A percentile compares a stretch with the other conserved stretches of the same genome.
phyloP scores from a whole-genome alignment of 139 green algal species.

The Chlamydomonas eustigma region DNA sequence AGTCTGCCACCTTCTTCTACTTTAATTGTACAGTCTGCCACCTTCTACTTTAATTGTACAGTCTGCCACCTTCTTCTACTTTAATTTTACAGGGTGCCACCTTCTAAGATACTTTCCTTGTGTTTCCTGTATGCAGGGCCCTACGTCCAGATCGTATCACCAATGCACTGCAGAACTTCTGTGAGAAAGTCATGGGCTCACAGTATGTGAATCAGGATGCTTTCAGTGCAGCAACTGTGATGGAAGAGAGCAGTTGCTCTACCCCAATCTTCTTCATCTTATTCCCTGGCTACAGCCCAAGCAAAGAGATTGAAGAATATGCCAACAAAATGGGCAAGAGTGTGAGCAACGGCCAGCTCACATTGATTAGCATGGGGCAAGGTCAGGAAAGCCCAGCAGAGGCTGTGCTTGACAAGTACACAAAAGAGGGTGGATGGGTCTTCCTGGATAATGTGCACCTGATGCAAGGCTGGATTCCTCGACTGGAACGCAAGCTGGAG shows the following conservation, averaged over 20 bases:
- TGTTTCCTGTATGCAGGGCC: conserved; percentile 58
- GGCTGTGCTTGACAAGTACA: conserved; percentile 80
- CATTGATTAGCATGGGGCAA: conserved; percentile 82
- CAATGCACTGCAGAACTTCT: conserved; percentile 65
- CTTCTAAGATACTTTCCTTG: too few relatives aligned
- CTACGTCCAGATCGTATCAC: conserved; percentile 79
- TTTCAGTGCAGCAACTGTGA: conserved; percentile 62
- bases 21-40: too few relatives aligned
- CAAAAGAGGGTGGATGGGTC: conserved; percentile 78
- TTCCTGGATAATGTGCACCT: conserved; percentile 91
- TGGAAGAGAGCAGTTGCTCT: conserved; percentile 60
- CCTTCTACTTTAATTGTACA: too few relatives aligned
- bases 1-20: too few relatives aligned
- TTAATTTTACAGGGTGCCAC: too few relatives aligned
- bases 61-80: too few relatives aligned
- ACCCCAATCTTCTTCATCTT: conserved; percentile 90
- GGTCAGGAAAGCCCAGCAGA: conserved; percentile 79
- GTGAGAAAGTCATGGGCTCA: conserved; percentile 50
- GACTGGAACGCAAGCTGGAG: conserved; percentile 82
- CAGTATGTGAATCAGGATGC: conserved; percentile 71
- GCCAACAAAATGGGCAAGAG: conserved; percentile 64
- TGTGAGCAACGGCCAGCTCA: conserved; percentile 72
- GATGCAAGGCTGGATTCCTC: conserved; percentile 85
- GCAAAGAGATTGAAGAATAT: conserved; percentile 80
- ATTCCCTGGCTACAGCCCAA: conserved; percentile 82